These are phyloP conservation scores for Tetrapisispora namnaoensis DNA, from an alignment of 805 yeast genomes.

Conservation along the genomic window DNA sequence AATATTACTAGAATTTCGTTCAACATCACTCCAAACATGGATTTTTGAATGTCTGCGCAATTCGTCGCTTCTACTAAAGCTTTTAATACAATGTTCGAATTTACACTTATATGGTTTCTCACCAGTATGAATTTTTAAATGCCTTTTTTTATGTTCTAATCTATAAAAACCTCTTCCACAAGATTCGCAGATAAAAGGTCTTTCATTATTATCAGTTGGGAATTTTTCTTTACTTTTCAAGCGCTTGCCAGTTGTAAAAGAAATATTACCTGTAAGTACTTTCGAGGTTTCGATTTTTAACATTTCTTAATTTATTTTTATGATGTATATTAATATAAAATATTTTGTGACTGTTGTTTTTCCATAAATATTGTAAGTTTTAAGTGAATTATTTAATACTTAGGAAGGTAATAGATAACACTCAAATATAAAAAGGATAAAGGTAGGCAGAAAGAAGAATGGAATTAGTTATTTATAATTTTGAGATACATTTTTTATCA, in stretches of 20 bases:
- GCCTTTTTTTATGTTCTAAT: slow-evolving; percentile 82
- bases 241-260: neutral
- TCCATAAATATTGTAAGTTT: too few species aligned
- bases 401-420: too few species aligned
- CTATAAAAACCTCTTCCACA: slow-evolving; percentile 85
- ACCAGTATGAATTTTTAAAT: slow-evolving; percentile 84
- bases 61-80: slow-evolving; percentile 74
- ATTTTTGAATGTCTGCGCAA: slow-evolving; percentile 74
- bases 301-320: neutral
- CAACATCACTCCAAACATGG: slow-evolving; percentile 31
- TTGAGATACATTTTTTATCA: too few species aligned
- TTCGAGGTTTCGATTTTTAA: neutral
- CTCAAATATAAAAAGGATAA: too few species aligned
- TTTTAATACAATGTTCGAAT: slow-evolving; percentile 71
- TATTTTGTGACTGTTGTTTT: neutral
- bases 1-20: neutral
- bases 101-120: slow-evolving; percentile 81
- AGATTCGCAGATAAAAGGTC: slow-evolving; percentile 76
- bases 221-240: slow-evolving; percentile 2
- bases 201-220: slow-evolving; percentile 17
- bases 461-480: too few species aligned
- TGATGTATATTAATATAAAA: neutral
- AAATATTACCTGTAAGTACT: neutral
- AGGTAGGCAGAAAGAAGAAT: neutral
- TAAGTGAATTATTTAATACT: too few species aligned